These are phyloP conservation scores for Pascua guehoae DNA, from an alignment of 1,284 basidiomycete genomes.

Conservation along the genomic window DNA sequence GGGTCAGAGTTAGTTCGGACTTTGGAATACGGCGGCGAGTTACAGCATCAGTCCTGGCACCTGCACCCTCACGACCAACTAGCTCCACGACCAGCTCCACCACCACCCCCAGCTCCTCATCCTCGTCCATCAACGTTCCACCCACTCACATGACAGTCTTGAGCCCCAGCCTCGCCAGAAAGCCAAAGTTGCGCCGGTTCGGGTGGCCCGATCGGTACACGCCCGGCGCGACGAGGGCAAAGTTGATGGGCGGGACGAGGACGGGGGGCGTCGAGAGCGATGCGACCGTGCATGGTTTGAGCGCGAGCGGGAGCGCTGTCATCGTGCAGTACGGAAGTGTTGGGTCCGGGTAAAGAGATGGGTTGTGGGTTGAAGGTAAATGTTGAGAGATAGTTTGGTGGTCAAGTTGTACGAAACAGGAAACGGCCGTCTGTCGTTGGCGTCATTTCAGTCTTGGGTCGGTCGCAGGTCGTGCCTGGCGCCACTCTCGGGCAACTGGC, in stretches of 20 bases:
- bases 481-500: too few species aligned
- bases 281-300: constrained; percentile 11
- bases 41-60: not conserved
- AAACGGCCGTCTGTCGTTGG: too few species aligned
- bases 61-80: too few species aligned
- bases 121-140: not conserved
- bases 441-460: too few species aligned
- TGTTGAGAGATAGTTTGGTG: too few species aligned
- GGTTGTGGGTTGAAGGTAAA: too few species aligned
- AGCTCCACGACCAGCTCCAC: too few species aligned
- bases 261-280: constrained; percentile 20
- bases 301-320: constrained; percentile 12
- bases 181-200: constrained; percentile 47
- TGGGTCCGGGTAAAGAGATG: too few species aligned
- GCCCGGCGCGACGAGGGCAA: constrained; percentile 46
- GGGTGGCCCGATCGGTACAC: constrained; percentile 49
- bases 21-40: not conserved
- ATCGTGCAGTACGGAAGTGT: constrained; percentile 2
- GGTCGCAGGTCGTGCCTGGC: too few species aligned
- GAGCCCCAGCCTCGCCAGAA: constrained; percentile 41
- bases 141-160: constrained; percentile 43
- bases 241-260: constrained; percentile 51
- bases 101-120: not conserved
- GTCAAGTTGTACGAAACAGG: too few species aligned
- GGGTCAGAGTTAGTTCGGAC: not conserved